phyloP scores from a whole-genome alignment of 768 basidiomycete species.

The Suillus subaureus region DNA sequence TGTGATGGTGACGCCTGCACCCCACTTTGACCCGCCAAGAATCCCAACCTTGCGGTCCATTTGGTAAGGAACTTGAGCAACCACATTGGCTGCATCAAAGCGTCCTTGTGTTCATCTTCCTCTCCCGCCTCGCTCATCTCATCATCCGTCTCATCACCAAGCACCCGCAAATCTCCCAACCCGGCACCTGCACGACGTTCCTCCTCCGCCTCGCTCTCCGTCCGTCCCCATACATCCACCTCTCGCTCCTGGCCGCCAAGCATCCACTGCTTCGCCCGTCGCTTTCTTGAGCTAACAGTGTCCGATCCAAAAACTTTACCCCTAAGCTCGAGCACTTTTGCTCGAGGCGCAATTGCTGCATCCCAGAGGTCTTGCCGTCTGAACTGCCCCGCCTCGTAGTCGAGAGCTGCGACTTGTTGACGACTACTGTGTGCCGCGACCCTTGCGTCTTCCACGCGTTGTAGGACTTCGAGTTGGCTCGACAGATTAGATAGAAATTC shows the following conservation, averaged over 20 bases:
- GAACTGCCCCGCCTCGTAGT: constrained; percentile 75
- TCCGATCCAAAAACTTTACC: constrained; percentile 70
- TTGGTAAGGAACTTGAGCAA: constrained; percentile 74
- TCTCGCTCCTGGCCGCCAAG: constrained; percentile 61
- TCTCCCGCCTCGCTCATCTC: constrained; percentile 32
- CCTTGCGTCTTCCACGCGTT: constrained; percentile 52
- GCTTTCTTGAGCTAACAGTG: constrained; percentile 49
- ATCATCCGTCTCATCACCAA: constrained; percentile 32
- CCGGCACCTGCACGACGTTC: constrained; percentile 44
- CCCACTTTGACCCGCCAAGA: constrained; percentile 26
- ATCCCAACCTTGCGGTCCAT: constrained; percentile 70
- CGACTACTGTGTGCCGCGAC: constrained; percentile 52
- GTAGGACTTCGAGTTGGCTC: constrained; percentile 47
- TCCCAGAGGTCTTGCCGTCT: constrained; percentile 67
- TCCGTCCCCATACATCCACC: constrained; percentile 70
- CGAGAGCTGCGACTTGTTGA: constrained; percentile 55
- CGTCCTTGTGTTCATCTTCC: constrained; percentile 29
- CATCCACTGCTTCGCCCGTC: constrained; percentile 70
- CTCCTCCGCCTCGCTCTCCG: constrained; percentile 78
- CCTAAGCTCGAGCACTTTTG: constrained; percentile 64
- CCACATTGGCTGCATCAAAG: constrained; percentile 75
- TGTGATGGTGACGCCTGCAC: constrained; percentile 14
- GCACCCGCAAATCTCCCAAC: constrained; percentile 16
- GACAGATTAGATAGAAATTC: constrained; percentile 50
- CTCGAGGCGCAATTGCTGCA: constrained; percentile 58